Conservation (phyloP, 2,329 filamentous ascomycete species). For the Blastomyces emzantsi region DNA sequence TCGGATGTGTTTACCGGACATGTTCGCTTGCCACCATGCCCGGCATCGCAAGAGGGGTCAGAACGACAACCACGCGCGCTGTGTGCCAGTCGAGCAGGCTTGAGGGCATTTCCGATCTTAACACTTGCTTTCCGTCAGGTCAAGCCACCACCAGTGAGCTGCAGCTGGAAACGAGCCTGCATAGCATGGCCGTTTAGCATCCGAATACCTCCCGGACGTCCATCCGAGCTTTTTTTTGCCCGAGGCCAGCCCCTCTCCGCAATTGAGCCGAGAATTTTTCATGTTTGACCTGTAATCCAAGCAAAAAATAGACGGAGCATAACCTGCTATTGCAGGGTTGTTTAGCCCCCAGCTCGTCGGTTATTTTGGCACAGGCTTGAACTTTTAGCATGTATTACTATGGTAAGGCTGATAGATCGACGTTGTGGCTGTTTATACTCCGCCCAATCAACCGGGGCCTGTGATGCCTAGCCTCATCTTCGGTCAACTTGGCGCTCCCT, state of each 20-base stretch:
- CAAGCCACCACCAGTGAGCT: neutral
- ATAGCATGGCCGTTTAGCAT: neutral
- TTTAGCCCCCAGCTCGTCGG: neutral
- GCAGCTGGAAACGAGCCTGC: neutral
- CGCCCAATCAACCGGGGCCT: neutral
- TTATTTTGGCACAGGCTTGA: neutral
- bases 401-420: neutral
- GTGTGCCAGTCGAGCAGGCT: neutral
- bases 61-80: neutral
- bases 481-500: neutral
- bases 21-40: neutral
- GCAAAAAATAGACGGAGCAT: neutral
- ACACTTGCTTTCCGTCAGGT: neutral
- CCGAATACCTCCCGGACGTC: too few relatives aligned
- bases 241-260: neutral
- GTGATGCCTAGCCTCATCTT: neutral
- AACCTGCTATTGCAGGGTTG: neutral
- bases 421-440: neutral
- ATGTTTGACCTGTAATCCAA: too few relatives aligned
- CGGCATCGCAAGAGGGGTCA: neutral
- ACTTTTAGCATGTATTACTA: neutral
- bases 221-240: neutral
- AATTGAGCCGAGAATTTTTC: neutral
- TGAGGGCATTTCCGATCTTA: neutral
- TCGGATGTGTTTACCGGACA: neutral